Evolutionary conservation across 768 basidiomycete species (phyloP).

Genomic region (Dictyophora rubrovolvata): DNA sequence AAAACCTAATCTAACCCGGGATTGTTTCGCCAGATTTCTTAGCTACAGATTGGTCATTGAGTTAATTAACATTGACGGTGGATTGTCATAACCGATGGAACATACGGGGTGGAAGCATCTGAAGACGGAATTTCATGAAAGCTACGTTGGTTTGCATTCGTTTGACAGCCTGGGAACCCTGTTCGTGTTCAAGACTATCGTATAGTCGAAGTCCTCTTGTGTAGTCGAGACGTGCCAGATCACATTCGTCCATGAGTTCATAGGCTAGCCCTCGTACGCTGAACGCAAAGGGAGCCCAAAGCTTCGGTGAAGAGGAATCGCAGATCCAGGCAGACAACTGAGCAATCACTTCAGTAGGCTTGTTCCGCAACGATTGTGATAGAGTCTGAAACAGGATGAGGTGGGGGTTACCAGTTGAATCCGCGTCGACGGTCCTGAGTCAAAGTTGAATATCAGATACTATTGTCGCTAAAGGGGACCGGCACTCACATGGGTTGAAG

Average conservation of each 20-base stretch:
- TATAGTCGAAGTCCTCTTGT: constrained; percentile 8
- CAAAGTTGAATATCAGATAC: background rate
- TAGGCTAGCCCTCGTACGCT: constrained; percentile 12
- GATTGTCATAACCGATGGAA: background rate
- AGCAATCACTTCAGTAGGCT: constrained; percentile 10
- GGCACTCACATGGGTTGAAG: background rate
- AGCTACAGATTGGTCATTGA: background rate
- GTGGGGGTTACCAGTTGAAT: constrained; percentile 3
- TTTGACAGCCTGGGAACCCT: constrained; percentile 8
- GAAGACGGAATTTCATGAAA: constrained; percentile 11
- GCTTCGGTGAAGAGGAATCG: constrained; percentile 7
- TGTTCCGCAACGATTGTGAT: constrained; percentile 4
- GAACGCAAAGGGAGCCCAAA: constrained; percentile 12
- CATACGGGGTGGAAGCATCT: constrained; percentile 10
- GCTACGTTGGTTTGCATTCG: constrained; percentile 11
- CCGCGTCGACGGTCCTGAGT: background rate
- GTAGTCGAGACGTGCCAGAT: constrained; percentile 12
- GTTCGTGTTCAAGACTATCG: constrained; percentile 3
- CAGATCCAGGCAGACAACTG: constrained; percentile 9
- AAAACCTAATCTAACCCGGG: background rate
- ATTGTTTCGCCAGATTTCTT: constrained; percentile 1
- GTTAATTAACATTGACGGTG: background rate
- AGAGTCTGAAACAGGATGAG: constrained; percentile 9
- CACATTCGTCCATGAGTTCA: constrained; percentile 11
- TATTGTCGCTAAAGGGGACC: background rate